Evolutionary conservation across 148 eudicot species (phyloP).

Genomic region (Camellia sinensis): DNA sequence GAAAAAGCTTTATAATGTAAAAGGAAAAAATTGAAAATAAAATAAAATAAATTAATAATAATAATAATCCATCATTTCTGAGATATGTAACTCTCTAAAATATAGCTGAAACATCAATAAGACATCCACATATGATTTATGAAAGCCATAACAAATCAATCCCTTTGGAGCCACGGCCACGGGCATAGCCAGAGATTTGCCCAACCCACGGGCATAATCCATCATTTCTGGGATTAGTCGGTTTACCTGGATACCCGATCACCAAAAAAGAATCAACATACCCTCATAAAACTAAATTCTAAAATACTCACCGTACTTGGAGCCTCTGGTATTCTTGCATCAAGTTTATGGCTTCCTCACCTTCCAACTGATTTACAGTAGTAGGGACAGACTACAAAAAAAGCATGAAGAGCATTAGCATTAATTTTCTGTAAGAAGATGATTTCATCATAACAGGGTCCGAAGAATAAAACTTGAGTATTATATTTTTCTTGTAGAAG

Average conservation of each 20-base stretch:
- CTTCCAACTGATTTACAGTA: conserved; percentile 22
- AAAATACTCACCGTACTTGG: conserved; percentile 47
- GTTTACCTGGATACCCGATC: too few species aligned
- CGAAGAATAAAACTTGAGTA: background rate
- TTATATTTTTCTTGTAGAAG: background rate
- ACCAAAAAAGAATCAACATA: background rate
- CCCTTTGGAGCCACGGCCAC: background rate
- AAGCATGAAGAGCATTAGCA: conserved; percentile 11
- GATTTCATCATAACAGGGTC: background rate
- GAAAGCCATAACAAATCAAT: background rate
- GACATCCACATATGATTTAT: background rate
- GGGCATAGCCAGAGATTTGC: too few species aligned
- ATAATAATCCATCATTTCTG: background rate
- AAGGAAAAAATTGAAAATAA: too few species aligned
- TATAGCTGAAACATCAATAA: background rate
- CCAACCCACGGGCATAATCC: too few species aligned
- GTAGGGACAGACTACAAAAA: conserved; percentile 34
- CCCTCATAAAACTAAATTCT: background rate
- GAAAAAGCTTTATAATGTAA: background rate
- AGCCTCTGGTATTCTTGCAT: conserved; percentile 54
- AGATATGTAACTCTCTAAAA: background rate
- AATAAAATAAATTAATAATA: too few species aligned
- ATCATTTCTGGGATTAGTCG: too few species aligned
- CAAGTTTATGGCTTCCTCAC: conserved; percentile 30
- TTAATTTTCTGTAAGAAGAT: background rate